Evolutionary conservation across 2,329 filamentous ascomycete genomes (phyloP).

Genomic region (Alternaria angustiovoidea): DNA sequence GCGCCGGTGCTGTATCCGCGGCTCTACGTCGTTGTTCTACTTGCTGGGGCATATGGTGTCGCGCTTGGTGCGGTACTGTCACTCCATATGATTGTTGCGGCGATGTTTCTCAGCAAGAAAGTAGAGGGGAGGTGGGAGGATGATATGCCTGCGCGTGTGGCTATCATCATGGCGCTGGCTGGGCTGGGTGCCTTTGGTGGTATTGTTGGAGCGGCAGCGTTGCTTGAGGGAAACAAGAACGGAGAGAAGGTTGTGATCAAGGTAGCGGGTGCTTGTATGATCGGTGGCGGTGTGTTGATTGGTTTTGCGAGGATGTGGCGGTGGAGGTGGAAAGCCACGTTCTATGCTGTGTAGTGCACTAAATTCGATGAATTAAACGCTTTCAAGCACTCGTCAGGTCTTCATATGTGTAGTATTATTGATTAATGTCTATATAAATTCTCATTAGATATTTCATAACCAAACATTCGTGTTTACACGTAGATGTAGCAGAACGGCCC

Average conservation of each 20-base stretch:
- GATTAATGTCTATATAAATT: too few species aligned
- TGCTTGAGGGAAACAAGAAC: conserved; percentile 12
- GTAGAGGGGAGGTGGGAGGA: conserved; percentile 6
- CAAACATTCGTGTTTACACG: conserved; percentile 17
- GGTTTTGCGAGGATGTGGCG: background rate
- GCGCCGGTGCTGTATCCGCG: background rate
- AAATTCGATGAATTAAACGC: too few species aligned
- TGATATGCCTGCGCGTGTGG: conserved; percentile 8
- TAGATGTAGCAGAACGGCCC: conserved; percentile 49
- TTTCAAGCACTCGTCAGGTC: too few species aligned
- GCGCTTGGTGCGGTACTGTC: conserved; percentile 15
- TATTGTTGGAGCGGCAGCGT: conserved; percentile 10
- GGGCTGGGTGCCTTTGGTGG: conserved; percentile 16
- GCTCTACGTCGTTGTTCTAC: background rate
- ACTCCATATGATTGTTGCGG: background rate
- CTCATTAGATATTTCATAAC: too few species aligned
- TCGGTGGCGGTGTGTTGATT: background rate
- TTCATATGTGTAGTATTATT: background rate
- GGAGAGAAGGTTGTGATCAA: conserved; percentile 10
- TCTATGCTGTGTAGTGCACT: background rate
- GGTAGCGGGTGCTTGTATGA: conserved; percentile 10
- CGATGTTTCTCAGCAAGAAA: background rate
- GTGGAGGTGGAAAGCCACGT: background rate
- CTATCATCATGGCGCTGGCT: conserved; percentile 8
- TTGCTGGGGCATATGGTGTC: conserved; percentile 12